Evolutionary conservation across 352 stramenopile species (phyloP), one percentile per base, ranked within the genome.

Genomic region (Pythium biforme): DNA sequence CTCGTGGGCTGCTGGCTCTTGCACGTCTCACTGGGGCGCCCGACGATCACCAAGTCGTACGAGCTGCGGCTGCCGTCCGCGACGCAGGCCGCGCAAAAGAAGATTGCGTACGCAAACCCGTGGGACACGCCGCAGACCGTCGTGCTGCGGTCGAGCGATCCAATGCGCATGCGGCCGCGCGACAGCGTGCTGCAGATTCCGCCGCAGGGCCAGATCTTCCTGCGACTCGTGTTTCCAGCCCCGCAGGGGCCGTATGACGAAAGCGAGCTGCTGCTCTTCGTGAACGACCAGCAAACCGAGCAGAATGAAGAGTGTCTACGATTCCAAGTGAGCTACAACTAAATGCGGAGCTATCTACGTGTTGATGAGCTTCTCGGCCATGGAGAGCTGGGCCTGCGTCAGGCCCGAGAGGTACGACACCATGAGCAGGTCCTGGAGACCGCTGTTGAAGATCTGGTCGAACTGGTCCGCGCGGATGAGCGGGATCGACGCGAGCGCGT

Each of bases 351-450:
- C 19, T 11, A 47, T 77, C 68, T 91, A 95, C 19, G 86, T 82
- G 73, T 91, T 95, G 79, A 98, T 97, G 70, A 99, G 83, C 81
- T 99, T 99, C 77, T 99, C 96, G 31, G 96, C 93, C 87, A 99
- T 98, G 37, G 89, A 94, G 45, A 99, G 79, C 81, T 99, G 96
- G 61, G 96, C 97, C 81, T 97, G 90, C 51, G 97, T 99, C 64
- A 99, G 86, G 59, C 97, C 97, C 58, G 91, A 97, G 67, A 99
- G 89, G 79, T 99, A 99, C 59, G 92, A 98, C 23, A 99, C 96
- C 96, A 99, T 99, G 62, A 99, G 85, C 56, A 99, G 84, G 79
- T 99, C 97, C 81, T 99, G 96, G 69, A 99, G 75, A 20, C 96
- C 97, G 69, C 92, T 94, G 74, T 95, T 95, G 76, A 99, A 98